phyloP scores from a whole-genome alignment of 192 early-diverging fungal species.

The Coemansia sp. region DNA sequence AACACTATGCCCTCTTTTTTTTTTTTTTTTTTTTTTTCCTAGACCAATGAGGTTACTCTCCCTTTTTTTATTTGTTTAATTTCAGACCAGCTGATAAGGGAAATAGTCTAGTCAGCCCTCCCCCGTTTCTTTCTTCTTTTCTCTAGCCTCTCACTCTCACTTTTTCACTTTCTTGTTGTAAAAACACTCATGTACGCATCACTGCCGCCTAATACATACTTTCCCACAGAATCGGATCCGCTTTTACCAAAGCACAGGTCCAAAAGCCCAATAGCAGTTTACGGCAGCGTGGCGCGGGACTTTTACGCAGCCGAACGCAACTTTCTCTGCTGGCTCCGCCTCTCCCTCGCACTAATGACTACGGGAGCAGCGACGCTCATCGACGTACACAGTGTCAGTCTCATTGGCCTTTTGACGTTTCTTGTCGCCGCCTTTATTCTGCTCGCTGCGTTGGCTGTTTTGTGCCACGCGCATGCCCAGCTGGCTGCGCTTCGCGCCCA shows the following conservation, averaged over 20 bases:
- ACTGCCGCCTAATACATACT: too few relatives aligned
- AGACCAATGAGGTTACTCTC: neutral
- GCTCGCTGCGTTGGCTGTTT: constrained; percentile 12
- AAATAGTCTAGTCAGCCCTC: neutral
- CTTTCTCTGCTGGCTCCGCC: constrained; percentile 41
- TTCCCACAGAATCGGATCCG: constrained; percentile 3
- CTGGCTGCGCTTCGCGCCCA: constrained; percentile 9
- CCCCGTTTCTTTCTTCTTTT: neutral
- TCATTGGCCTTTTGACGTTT: constrained; percentile 11
- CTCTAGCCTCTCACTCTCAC: too few relatives aligned
- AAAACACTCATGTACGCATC: too few relatives aligned
- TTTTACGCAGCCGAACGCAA: constrained; percentile 49
- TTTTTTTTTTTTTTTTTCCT: neutral
- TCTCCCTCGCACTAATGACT: constrained; percentile 29
- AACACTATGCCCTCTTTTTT: too few relatives aligned
- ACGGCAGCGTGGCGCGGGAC: constrained; percentile 39
- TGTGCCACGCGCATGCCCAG: constrained; percentile 29
- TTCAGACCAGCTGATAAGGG: constrained; percentile 2
- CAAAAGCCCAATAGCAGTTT: too few relatives aligned
- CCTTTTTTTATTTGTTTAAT: neutral
- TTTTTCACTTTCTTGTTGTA: neutral
- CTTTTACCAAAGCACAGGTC: neutral
- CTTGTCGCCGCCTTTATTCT: constrained; percentile 15
- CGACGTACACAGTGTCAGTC: neutral
- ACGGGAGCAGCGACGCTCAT: constrained; percentile 27